These are phyloP conservation scores for Apiotrichum siamense DNA, from an alignment of 1,284 basidiomycete species.

Conservation along the genomic window DNA sequence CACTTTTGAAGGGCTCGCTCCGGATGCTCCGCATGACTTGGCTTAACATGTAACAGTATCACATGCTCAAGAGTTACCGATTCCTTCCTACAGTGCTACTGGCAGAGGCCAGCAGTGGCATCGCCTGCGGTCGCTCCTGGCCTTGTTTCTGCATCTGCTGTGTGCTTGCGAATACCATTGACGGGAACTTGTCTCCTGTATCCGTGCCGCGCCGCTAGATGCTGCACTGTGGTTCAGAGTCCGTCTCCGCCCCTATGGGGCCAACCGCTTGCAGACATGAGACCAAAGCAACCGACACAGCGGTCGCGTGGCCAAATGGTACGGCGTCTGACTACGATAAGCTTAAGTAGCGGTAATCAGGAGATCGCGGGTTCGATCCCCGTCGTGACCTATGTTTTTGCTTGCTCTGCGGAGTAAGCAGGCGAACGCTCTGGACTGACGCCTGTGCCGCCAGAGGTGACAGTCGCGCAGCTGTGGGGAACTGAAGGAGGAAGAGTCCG, in stretches of 20 bases:
- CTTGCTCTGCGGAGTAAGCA: neutral
- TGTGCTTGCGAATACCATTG: neutral
- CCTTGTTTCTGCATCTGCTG: too few relatives aligned
- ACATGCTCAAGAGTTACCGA: neutral
- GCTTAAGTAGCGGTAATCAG: neutral
- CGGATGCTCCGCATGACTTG: neutral
- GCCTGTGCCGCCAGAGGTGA: too few relatives aligned
- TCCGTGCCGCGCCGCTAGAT: neutral
- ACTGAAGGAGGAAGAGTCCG: too few relatives aligned
- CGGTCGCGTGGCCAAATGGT: constrained; percentile 1
- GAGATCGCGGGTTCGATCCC: constrained; percentile 2
- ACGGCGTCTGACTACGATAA: constrained; percentile 1
- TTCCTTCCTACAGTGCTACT: neutral
- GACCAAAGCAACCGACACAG: neutral
- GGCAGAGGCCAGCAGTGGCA: too few relatives aligned
- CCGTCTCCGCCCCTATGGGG: too few relatives aligned
- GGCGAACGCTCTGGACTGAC: too few relatives aligned
- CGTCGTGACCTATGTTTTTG: neutral
- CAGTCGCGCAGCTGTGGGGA: too few relatives aligned
- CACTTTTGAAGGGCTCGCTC: neutral
- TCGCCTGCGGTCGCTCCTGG: too few relatives aligned
- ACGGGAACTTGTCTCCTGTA: neutral
- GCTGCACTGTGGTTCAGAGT: too few relatives aligned
- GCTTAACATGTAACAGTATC: neutral
- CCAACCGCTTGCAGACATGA: too few relatives aligned